Evolutionary conservation across 2,329 filamentous ascomycete genomes (phyloP).

Genomic region (Aspergillus melleus): DNA sequence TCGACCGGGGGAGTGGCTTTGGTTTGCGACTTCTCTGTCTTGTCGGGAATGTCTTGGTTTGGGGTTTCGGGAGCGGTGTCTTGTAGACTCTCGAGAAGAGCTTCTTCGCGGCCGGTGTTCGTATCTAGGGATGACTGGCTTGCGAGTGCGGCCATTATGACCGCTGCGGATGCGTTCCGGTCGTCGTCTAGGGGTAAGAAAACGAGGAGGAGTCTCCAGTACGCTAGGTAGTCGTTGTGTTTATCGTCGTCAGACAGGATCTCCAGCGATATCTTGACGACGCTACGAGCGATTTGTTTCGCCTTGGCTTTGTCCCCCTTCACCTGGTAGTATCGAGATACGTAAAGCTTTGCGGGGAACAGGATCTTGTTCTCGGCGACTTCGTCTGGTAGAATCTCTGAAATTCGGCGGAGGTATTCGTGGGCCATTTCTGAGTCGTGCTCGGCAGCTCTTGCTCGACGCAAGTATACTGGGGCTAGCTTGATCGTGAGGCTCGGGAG

Average conservation of each 20-base stretch:
- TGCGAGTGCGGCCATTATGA: conserved; percentile 16
- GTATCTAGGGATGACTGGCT: neutral
- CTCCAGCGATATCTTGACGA: conserved; percentile 28
- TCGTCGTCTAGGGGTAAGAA: conserved; percentile 24
- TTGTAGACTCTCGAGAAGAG: neutral
- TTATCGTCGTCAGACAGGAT: conserved; percentile 29
- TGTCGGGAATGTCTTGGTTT: neutral
- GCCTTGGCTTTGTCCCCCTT: conserved; percentile 20
- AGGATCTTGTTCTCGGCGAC: conserved; percentile 15
- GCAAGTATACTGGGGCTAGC: conserved; percentile 20
- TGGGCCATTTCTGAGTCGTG: conserved; percentile 7
- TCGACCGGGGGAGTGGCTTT: neutral
- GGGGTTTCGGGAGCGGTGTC: neutral
- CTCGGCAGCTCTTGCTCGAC: conserved; percentile 9
- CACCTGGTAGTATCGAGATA: conserved; percentile 22
- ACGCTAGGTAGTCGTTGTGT: conserved; percentile 28
- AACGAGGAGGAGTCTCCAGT: conserved; percentile 19
- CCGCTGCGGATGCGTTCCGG: conserved; percentile 15
- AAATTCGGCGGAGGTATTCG: conserved; percentile 12
- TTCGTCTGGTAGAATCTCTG: conserved; percentile 16
- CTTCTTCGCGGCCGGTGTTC: neutral
- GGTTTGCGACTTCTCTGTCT: neutral
- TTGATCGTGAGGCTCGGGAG: conserved; percentile 15
- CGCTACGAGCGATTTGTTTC: conserved; percentile 18
- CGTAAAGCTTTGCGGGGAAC: conserved; percentile 17